phyloP scores from a whole-genome alignment of 768 basidiomycete genomes.

The Tylopilus intermedius region DNA sequence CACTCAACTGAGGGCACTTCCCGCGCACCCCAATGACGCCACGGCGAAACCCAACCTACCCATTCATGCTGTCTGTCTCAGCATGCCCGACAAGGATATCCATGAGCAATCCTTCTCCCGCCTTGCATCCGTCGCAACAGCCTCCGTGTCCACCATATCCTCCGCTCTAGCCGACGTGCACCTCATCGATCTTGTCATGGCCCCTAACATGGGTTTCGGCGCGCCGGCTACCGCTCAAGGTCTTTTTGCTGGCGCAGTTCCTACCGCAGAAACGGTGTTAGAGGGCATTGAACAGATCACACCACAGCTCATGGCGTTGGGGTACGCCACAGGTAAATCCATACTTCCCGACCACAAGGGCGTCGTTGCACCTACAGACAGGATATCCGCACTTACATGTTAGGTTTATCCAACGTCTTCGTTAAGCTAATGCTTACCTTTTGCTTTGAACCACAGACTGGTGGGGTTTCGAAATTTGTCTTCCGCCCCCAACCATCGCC shows the following conservation, averaged over 20 bases:
- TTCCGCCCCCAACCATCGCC: constrained; percentile 65
- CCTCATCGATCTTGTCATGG: constrained; percentile 52
- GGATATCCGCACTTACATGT: constrained; percentile 79
- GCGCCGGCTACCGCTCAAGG: constrained; percentile 67
- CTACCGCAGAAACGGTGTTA: constrained; percentile 67
- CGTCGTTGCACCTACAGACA: constrained; percentile 67
- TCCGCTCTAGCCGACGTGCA: constrained; percentile 55
- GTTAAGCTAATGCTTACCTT: constrained; percentile 4
- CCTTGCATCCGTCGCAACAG: constrained; percentile 43
- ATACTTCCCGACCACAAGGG: constrained; percentile 65
- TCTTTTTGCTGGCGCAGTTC: constrained; percentile 68
- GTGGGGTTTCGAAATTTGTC: constrained; percentile 82
- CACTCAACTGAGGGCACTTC: constrained; percentile 58
- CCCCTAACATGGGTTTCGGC: constrained; percentile 67
- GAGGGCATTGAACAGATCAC: constrained; percentile 68
- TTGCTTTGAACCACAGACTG: constrained; percentile 50
- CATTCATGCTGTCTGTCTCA: constrained; percentile 76
- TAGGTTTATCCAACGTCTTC: constrained; percentile 25
- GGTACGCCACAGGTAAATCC: constrained; percentile 67
- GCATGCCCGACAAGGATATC: constrained; percentile 56
- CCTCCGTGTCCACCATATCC: constrained; percentile 47
- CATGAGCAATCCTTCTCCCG: constrained; percentile 55
- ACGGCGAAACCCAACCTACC: constrained; percentile 34
- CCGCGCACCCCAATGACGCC: constrained; percentile 26
- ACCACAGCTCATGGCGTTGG: constrained; percentile 71